phyloP scores from a whole-genome alignment of 164 flowering plant species.

The Macadamia integrifolia region DNA sequence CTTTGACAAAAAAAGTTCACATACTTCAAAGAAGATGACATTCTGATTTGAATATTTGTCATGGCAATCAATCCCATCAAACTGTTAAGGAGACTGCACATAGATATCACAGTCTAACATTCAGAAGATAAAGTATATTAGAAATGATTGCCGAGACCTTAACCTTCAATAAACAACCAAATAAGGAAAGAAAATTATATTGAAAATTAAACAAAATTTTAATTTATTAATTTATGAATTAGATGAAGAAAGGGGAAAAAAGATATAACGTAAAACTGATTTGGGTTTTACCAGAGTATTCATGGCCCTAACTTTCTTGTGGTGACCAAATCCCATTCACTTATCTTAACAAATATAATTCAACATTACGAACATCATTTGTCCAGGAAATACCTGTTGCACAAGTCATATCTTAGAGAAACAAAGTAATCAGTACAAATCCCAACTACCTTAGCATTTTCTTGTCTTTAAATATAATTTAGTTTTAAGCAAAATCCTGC shows the following conservation, averaged over 20 bases:
- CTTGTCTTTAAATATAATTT: too few relatives aligned
- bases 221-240: background rate
- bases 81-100: constrained; percentile 82
- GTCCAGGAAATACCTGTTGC: constrained; percentile 64
- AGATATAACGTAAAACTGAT: constrained; percentile 3
- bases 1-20: constrained; percentile 14
- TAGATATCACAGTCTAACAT: constrained; percentile 84
- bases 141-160: constrained; percentile 74
- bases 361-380: constrained; percentile 48
- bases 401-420: background rate
- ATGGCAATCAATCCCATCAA: constrained; percentile 77
- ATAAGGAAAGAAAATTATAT: background rate
- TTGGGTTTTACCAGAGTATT: constrained; percentile 50
- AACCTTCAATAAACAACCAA: constrained; percentile 32
- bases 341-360: constrained; percentile 80
- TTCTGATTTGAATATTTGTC: constrained; percentile 84
- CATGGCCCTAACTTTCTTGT: constrained; percentile 82
- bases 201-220: background rate
- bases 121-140: constrained; percentile 73
- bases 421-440: background rate
- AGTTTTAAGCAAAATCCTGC: background rate
- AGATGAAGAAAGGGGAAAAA: background rate
- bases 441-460: background rate
- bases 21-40: constrained; percentile 78
- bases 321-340: constrained; percentile 74